A percentile compares a stretch with the other conserved stretches of the same genome.
These are phyloP conservation scores for Lathyrus sativus DNA, from an alignment of 306 rosid genomes.

Conservation along the genomic window DNA sequence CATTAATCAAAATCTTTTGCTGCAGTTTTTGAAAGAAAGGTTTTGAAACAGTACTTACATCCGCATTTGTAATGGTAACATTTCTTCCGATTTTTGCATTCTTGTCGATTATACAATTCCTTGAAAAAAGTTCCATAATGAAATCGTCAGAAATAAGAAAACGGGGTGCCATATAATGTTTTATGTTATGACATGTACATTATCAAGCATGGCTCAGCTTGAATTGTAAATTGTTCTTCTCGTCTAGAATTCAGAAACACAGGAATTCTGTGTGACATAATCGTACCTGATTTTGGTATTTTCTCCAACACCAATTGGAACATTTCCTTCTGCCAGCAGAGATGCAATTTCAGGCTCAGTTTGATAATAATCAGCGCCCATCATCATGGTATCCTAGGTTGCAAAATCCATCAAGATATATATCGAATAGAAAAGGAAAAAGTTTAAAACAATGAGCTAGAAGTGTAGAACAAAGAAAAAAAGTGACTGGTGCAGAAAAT, in stretches of 20 bases:
- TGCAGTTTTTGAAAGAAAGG: constrained; percentile 1
- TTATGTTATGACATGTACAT: background rate
- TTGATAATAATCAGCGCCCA: constrained; percentile 99
- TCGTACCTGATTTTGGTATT: constrained; percentile 86
- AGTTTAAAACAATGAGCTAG: background rate
- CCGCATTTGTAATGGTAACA: constrained; percentile 66
- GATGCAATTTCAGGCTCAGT: constrained; percentile 89
- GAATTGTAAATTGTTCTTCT: background rate
- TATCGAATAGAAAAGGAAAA: background rate
- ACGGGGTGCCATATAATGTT: background rate
- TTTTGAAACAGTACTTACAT: constrained; percentile 55
- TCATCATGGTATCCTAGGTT: constrained; percentile 94
- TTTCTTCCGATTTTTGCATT: constrained; percentile 94
- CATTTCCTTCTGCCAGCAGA: constrained; percentile 75
- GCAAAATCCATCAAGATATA: constrained; percentile 25
- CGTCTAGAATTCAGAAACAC: background rate
- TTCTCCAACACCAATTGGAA: constrained; percentile 96
- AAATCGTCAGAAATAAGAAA: constrained; percentile 33
- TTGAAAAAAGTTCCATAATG: constrained; percentile 25
- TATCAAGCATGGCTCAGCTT: background rate
- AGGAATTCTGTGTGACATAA: constrained; percentile 17
- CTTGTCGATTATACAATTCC: constrained; percentile 97
- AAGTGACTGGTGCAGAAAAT: background rate
- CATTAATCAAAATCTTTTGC: background rate
- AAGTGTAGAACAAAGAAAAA: background rate